Base-by-base conservation (phyloP, 78 protist species). In the Dictyostelium purpureum region DNA sequence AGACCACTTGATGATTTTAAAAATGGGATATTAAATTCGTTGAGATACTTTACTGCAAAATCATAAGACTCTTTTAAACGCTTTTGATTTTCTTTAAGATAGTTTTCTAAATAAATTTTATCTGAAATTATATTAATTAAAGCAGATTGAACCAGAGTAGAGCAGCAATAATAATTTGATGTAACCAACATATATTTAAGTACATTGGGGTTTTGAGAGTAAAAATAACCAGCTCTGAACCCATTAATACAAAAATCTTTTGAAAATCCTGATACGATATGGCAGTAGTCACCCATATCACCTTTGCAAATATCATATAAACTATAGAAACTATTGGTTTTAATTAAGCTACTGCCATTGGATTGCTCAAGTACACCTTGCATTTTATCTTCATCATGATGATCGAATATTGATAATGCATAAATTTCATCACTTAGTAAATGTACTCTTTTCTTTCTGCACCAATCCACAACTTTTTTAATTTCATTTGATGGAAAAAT, bases 221-320 rank as follows among this genome's bases (percentile, higher is more conserved):
- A 70, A n/a, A 77, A 19, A 54, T 78, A 77, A 31, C 95, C 95
- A 6, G 82, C 70, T 61, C 95, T 85, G 28, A 63, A 77, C 10
- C 95, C 95, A 75, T 77, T 77, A 16, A 90, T 28, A 47, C 89
- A 65, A 24, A 90, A 90, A 54, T 90, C 95, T 65, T 90, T 90
- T 26, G 89, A 79, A 54, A 90, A 90, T 19, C 82, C 79, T 43
- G 87, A 90, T 2, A 90, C 57, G 11, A 90, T 35, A 28, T 90
- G 95, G 26, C 78, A 19, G 19, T 67, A 12, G 21, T 90, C 65
- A 18, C 95, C 95, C n/a, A 90, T 24, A 40, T 31, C 47, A n/a
- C 89, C 95, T 51, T 73, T 49, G 45, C 69, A 21, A 37, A 82
- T 37, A 24, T 80, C 71, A 43, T 73, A 73, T n/a, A 75, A 33